Base-by-base conservation (phyloP, 129 eudicot species). In the Flaveria bidentis region DNA sequence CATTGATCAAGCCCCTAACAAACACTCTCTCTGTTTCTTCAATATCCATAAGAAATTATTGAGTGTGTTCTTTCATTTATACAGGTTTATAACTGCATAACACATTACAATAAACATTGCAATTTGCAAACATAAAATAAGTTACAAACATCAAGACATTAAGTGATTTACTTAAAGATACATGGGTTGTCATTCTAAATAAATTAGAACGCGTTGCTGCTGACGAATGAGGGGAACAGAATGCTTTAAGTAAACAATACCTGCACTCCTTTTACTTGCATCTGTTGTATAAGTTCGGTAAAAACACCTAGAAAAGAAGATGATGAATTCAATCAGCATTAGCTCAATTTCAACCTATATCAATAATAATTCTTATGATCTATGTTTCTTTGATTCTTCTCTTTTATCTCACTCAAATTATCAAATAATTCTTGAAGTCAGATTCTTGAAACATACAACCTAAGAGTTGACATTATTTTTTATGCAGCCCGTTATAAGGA, bases 221-320 rank as follows among this genome's bases (percentile, higher is more conserved):
- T 26, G 25, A 71, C 4, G 33, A 64, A 79, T 17, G 30, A 3
- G 2, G 2, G 30, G 18, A 22, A 79, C 11, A 42, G 15, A 62
- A 20, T 30, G 42, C 6, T 56, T 56, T 26, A 79, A 36, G 30
- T 50, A 46, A 28, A 28, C 4, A 76, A 55, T 87, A 93, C 98
- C 98, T 94, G 98, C 72, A 94, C 90, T 41, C 98, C 97, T 86
- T 94, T 94, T 76, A 94, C 98, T 84, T 91, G 96, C 98, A 94
- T 94, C 78, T 91, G 98, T 79, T 94, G 98, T 84, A 94, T 87
- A 73, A 94, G 97, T 72, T 94, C 98, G 2, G 98, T 94, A 78
- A 94, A 94, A 84, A 94, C 98, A 84, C 97, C 98, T 94, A 84
- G 53, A 84, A 76, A 26, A 61, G 58, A 80, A 77, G 17, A 60